phyloP scores from a whole-genome alignment of 2,329 filamentous ascomycete genomes.

The Ophiostoma australiae region DNA sequence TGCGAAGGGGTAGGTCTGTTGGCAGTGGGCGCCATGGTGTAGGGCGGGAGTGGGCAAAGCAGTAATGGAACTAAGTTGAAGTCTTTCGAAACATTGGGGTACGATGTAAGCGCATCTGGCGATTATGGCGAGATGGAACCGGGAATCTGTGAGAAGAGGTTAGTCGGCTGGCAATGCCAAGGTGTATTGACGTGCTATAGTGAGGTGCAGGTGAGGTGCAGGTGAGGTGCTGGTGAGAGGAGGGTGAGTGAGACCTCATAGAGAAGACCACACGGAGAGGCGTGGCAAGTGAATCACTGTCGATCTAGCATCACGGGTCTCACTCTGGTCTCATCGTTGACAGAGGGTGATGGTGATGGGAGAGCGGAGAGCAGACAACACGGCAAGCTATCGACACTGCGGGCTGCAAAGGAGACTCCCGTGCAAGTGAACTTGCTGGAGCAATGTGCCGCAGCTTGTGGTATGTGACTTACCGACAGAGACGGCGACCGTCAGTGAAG shows the following conservation, averaged over 20 bases:
- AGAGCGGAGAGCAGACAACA: background rate
- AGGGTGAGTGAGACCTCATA: background rate
- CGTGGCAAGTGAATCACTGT: conserved; percentile 3
- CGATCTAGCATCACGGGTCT: background rate
- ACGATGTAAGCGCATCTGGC: background rate
- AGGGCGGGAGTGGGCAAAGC: background rate
- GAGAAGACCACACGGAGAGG: too few species aligned
- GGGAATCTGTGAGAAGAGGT: background rate
- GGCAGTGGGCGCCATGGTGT: conserved; percentile 23
- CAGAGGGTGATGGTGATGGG: background rate
- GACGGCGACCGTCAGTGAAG: background rate
- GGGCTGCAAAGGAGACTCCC: background rate
- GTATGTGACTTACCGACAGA: conserved; percentile 3
- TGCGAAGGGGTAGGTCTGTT: conserved; percentile 18
- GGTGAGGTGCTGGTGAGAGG: background rate
- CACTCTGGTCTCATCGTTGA: conserved; percentile 6
- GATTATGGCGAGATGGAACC: background rate
- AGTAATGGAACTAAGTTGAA: conserved; percentile 6
- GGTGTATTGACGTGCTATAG: background rate
- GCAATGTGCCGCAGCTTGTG: background rate
- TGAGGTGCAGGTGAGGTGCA: background rate
- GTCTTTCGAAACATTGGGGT: conserved; percentile 16
- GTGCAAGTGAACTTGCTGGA: background rate
- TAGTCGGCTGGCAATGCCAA: background rate
- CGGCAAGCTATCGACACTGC: background rate